Evolutionary conservation across 2,329 filamentous ascomycete genomes (phyloP).

Genomic region (Pestalotiopsis sp.): DNA sequence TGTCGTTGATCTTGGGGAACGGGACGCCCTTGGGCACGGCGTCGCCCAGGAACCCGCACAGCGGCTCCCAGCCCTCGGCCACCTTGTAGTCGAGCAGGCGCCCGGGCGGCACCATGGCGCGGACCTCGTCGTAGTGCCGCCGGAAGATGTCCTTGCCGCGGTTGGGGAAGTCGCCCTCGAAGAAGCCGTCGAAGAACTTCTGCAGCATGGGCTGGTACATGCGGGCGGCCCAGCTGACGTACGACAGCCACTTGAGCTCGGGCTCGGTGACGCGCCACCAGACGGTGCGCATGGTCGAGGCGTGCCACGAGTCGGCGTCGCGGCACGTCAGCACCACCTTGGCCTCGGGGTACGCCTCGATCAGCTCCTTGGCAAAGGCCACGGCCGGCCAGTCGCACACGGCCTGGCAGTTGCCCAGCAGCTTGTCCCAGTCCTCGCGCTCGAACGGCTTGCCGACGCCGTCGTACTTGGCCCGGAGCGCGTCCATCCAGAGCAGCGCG

Average conservation of each 20-base stretch:
- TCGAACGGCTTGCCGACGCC: constrained; percentile 62
- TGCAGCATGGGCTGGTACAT: constrained; percentile 72
- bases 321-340: constrained; percentile 71
- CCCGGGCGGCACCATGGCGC: constrained; percentile 30
- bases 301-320: constrained; percentile 64
- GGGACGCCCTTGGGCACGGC: constrained; percentile 29
- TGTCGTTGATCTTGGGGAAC: constrained; percentile 52
- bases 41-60: constrained; percentile 39
- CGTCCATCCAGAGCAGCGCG: constrained; percentile 71
- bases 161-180: constrained; percentile 67
- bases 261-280: constrained; percentile 68
- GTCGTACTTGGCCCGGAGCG: constrained; percentile 60
- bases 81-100: constrained; percentile 33
- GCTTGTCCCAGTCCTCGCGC: constrained; percentile 69
- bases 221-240: constrained; percentile 65
- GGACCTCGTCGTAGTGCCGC: constrained; percentile 33
- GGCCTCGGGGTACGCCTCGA: constrained; percentile 72
- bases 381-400: constrained; percentile 72
- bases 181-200: constrained; percentile 71
- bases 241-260: constrained; percentile 58
- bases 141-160: constrained; percentile 65
- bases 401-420: constrained; percentile 67
- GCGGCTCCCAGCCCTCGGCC: constrained; percentile 37
- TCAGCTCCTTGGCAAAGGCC: constrained; percentile 70
- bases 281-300: constrained; percentile 67